Percentiles rank a stretch among this genome's conserved stretches.
Evolutionary conservation across 768 basidiomycete species (phyloP).

Genomic region (Boletus tomentosulus): DNA sequence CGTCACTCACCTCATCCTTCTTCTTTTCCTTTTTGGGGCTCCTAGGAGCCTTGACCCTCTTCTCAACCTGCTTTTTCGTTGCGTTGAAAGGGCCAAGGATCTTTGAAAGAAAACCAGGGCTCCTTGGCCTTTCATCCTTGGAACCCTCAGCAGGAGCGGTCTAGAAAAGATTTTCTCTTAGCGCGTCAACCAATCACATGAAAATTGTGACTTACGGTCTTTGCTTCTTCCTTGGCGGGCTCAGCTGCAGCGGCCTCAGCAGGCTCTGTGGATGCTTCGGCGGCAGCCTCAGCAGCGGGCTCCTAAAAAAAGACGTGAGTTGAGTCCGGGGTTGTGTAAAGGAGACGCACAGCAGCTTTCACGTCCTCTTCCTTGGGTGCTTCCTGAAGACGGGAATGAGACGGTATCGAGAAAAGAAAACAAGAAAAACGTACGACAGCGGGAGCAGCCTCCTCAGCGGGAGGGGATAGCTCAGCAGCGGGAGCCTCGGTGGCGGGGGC

Average conservation of each 20-base stretch:
- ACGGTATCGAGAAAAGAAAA: neutral
- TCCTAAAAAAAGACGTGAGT: constrained; percentile 30
- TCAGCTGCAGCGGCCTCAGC: constrained; percentile 29
- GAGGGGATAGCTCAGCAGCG: constrained; percentile 21
- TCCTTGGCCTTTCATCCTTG: constrained; percentile 77
- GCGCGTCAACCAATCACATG: constrained; percentile 30
- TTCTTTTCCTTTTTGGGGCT: constrained; percentile 82
- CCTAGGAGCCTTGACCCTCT: constrained; percentile 59
- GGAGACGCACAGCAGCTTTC: constrained; percentile 35
- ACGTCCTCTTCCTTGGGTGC: constrained; percentile 39
- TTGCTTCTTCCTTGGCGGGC: constrained; percentile 41
- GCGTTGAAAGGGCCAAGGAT: constrained; percentile 69
- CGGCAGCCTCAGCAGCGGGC: constrained; percentile 28
- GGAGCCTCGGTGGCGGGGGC: constrained; percentile 30
- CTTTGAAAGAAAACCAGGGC: constrained; percentile 71
- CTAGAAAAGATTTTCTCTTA: constrained; percentile 5
- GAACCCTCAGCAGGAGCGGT: constrained; percentile 43
- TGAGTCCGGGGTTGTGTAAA: neutral
- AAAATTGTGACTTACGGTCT: constrained; percentile 31
- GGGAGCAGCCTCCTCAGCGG: constrained; percentile 32
- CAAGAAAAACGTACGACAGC: constrained; percentile 30
- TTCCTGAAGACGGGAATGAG: constrained; percentile 27
- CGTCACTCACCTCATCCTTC: constrained; percentile 58
- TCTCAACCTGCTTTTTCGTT: constrained; percentile 46
- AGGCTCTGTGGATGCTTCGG: constrained; percentile 22